Percentiles rank a stretch among this genome's conserved stretches.
These are phyloP conservation scores for Colletotrichum orbiculare DNA, from an alignment of 2,329 filamentous ascomycete genomes.

Conservation along the genomic window DNA sequence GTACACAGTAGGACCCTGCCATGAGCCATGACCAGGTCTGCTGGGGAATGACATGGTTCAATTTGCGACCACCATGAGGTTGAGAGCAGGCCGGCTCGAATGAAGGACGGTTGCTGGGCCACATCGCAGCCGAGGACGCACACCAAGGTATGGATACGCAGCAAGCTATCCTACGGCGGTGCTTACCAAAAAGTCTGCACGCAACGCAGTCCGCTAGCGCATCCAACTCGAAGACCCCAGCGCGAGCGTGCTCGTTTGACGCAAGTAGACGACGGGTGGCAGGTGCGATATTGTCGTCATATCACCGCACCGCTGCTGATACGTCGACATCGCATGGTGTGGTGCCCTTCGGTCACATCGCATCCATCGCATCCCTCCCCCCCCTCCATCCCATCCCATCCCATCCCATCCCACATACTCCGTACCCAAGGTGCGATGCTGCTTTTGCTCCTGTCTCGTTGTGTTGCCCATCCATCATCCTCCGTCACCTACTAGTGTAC, in stretches of 20 bases:
- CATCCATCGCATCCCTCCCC: constrained; percentile 1
- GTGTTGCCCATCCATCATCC: too few species aligned
- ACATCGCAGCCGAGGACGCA: constrained; percentile 30
- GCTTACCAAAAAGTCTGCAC: too few species aligned
- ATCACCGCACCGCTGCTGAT: constrained; percentile 23
- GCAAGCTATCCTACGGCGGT: too few species aligned
- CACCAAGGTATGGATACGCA: constrained; percentile 12
- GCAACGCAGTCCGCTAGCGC: too few species aligned
- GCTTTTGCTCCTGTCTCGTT: too few species aligned
- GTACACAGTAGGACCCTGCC: too few species aligned
- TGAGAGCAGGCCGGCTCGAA: constrained; percentile 30
- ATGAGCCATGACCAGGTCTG: too few species aligned
- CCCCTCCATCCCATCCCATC: neutral
- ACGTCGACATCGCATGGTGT: constrained; percentile 19
- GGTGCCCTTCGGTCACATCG: neutral
- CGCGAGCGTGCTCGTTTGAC: too few species aligned
- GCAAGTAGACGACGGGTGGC: neutral
- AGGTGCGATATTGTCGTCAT: constrained; percentile 33
- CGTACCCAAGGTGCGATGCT: too few species aligned
- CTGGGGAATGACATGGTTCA: constrained; percentile 25
- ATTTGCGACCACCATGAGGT: constrained; percentile 15
- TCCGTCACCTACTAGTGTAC: too few species aligned
- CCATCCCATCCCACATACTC: too few species aligned
- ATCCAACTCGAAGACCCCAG: too few species aligned
- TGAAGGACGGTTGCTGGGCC: constrained; percentile 32